Evolutionary conservation across 164 flowering plant species (phyloP), one percentile per base, ranked within the genome.

Genomic region (Protea cynaroides): DNA sequence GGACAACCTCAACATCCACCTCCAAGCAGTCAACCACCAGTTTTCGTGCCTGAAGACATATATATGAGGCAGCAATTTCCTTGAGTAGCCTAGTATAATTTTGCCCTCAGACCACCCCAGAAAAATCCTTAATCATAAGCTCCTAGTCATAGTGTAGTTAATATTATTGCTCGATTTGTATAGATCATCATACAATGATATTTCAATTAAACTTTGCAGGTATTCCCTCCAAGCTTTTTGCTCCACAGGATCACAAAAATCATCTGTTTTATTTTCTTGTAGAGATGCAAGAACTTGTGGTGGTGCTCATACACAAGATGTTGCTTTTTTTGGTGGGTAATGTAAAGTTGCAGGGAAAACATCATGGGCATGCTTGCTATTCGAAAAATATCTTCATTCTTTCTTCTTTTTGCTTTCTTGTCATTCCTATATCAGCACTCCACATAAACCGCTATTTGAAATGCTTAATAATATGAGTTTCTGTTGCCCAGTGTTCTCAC

Each of bases 41-140:
- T 89, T 59, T 89, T 88, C 59, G 92, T 92, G 34, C 95, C 83
- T 13, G 91, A 92, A 77, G 98, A 89, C 66, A 88, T 92, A 1
- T 89, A 88, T 56, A 79, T 76, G 72, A 77, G 97, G 72, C 78
- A 83, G 21, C 95, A 85, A 58, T 71, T 77, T 44, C 65, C 92
- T 34, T 86, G 73, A 84, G 21, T 25, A 3, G 29, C 23, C 11
- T 3, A 1, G 9, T 10, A 24, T 22, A 22, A 24, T 14, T 23
- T 23, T 15, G 22, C 9, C 9, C 25, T 40, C 29, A 15, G 3
- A 24, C 1, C 13, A 22, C 12, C 25, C 55, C n/a, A 5, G 21
- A 51, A 51, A n/a, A n/a, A n/a, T 8, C 23, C 21, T 19, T 18
- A 51, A 18, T 62, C 38, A 18, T 56, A 23, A n/a, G 17, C 34